Percentiles rank a stretch among this genome's conserved stretches.
Conservation (phyloP, 192 early-diverging fungal species). For the Thoreauomyces humboldtii region DNA sequence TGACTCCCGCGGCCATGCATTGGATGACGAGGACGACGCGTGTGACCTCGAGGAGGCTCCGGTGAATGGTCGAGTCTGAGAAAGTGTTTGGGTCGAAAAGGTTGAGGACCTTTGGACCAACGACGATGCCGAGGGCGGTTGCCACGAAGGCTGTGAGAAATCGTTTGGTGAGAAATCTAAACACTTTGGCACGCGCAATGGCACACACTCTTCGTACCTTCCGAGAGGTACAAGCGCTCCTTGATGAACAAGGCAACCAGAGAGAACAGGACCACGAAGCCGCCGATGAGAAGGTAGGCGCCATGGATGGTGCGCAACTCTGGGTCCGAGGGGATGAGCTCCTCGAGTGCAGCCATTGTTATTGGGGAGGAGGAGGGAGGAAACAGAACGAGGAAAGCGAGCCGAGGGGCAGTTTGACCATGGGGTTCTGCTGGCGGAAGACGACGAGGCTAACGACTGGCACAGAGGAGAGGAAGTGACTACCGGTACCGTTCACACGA, state of each 20-base stretch:
- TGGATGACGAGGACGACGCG: slow-evolving; percentile 80
- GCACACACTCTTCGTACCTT: no score
- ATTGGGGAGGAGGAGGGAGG: no score
- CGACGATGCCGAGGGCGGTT: slow-evolving; percentile 74
- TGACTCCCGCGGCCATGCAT: slow-evolving; percentile 83
- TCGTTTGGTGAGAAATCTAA: no score
- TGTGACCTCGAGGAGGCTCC: slow-evolving; percentile 64
- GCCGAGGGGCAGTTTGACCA: no score
- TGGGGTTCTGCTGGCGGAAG: no score
- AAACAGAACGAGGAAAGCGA: no score
- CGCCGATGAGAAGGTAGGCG: background rate
- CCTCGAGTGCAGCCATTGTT: no score
- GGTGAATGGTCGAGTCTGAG: slow-evolving; percentile 42
- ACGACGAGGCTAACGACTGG: no score
- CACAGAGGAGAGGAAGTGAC: no score
- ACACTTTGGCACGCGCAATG: no score
- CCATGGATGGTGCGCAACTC: background rate
- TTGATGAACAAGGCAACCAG: slow-evolving; percentile 41
- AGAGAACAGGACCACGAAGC: background rate
- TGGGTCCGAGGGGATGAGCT: background rate
- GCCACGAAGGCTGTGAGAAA: no score
- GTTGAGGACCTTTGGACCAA: slow-evolving; percentile 45
- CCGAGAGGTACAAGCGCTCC: slow-evolving; percentile 40
- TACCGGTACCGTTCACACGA: no score
- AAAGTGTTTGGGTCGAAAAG: slow-evolving; percentile 50